These are phyloP conservation scores for Ceratobasidium sp. DNA, from an alignment of 1,284 basidiomycete species.

Conservation along the genomic window DNA sequence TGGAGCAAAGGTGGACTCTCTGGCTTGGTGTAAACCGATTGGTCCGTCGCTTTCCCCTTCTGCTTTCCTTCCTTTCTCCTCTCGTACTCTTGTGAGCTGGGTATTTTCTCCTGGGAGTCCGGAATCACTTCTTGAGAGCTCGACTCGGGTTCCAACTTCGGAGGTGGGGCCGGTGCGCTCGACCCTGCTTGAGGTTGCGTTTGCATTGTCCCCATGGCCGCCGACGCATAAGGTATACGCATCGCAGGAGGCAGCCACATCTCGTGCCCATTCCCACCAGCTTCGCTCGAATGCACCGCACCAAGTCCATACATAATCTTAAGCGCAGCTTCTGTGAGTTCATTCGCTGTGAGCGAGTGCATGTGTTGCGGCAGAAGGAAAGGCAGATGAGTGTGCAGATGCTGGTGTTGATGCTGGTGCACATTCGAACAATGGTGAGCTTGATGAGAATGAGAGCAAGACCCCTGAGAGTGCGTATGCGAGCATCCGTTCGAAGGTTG, in stretches of 20 bases:
- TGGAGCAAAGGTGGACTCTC: not conserved
- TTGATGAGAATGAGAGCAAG: not conserved
- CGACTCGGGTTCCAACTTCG: slow-evolving; percentile 25
- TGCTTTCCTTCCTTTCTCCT: slow-evolving; percentile 3
- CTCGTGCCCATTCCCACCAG: not conserved
- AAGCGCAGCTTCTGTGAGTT: slow-evolving; percentile 35
- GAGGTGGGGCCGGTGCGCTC: not conserved
- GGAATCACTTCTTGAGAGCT: slow-evolving; percentile 25
- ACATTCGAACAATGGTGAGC: slow-evolving; percentile 18
- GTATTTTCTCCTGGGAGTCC: slow-evolving; percentile 19
- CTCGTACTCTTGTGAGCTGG: slow-evolving; percentile 34
- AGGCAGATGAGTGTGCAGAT: slow-evolving; percentile 28
- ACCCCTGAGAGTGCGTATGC: slow-evolving; percentile 3
- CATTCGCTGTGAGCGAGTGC: slow-evolving; percentile 19
- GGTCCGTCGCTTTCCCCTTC: not conserved
- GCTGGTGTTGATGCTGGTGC: slow-evolving; percentile 39
- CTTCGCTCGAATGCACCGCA: slow-evolving; percentile 11
- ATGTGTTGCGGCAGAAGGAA: slow-evolving; percentile 13
- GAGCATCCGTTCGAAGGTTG: not conserved
- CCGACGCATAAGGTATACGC: not conserved
- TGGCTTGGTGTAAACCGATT: not conserved
- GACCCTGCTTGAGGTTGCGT: slow-evolving; percentile 7
- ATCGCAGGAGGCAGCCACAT: slow-evolving; percentile 27
- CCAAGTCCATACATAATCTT: slow-evolving; percentile 27
- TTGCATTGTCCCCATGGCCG: not conserved